A percentile compares a stretch with the other conserved stretches of the same genome.
phyloP scores from a whole-genome alignment of 164 flowering plant species.

The Cinnamomum chago region DNA sequence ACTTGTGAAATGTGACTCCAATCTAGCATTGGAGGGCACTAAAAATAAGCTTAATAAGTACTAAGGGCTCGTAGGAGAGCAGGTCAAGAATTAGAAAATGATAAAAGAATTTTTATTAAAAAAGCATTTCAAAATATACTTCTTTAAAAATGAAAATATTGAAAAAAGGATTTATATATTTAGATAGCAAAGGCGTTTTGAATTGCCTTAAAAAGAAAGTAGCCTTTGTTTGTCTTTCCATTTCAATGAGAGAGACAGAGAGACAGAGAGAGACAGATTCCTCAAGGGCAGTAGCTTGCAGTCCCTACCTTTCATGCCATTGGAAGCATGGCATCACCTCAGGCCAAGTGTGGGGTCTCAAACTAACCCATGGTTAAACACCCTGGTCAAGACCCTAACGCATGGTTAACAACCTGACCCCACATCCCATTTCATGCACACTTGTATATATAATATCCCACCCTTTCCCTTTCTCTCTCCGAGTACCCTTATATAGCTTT shows the following conservation, averaged over 20 bases:
- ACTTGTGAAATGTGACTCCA: too few relatives aligned
- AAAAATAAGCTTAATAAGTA: too few relatives aligned
- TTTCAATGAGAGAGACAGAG: not conserved
- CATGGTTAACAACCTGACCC: not conserved
- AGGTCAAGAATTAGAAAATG: too few relatives aligned
- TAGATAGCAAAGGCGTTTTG: too few relatives aligned
- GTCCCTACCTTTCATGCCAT: not conserved
- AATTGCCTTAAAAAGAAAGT: too few relatives aligned
- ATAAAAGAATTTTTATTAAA: too few relatives aligned
- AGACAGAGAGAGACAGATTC: not conserved
- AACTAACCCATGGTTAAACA: not conserved
- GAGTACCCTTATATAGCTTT: not conserved
- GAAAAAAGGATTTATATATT: too few relatives aligned
- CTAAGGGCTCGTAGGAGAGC: too few relatives aligned
- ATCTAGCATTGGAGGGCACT: too few relatives aligned
- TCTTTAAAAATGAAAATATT: too few relatives aligned
- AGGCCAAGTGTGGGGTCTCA: slow-evolving; percentile 2
- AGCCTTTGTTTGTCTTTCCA: too few relatives aligned
- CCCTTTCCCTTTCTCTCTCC: not conserved
- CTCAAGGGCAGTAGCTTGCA: not conserved
- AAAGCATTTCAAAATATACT: too few relatives aligned
- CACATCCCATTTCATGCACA: not conserved
- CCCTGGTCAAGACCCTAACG: not conserved
- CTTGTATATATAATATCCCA: not conserved
- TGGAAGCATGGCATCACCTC: slow-evolving; percentile 1